Percentiles rank a stretch among this genome's conserved stretches.
Conservation (phyloP, 768 basidiomycete species). For the Lepiota brunneoincarnata region DNA sequence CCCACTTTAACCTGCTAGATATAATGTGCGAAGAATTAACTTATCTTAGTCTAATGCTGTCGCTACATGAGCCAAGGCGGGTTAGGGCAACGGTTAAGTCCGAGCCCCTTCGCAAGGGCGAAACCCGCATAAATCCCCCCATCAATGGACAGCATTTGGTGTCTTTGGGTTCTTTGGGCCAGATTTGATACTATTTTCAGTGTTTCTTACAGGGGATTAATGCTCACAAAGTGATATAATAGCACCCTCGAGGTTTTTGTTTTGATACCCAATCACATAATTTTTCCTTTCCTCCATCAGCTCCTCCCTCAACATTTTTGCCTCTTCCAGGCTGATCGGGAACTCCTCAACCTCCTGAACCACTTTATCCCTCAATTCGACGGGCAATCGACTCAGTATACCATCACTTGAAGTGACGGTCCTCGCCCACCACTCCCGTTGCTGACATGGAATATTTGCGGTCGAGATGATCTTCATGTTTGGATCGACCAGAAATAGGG, state of each 20-base stretch:
- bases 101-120: too few species aligned
- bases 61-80: too few species aligned
- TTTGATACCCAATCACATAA: conserved; percentile 6
- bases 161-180: too few species aligned
- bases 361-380: conserved; percentile 19
- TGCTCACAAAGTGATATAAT: conserved; percentile 4
- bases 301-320: conserved; percentile 21
- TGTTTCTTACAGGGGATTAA: not conserved
- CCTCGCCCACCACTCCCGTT: conserved; percentile 23
- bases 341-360: conserved; percentile 20
- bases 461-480: conserved; percentile 21
- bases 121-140: too few species aligned
- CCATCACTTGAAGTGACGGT: conserved; percentile 6
- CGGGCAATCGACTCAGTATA: conserved; percentile 17
- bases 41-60: too few species aligned
- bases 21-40: too few species aligned
- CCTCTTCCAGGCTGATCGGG: conserved; percentile 22
- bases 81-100: too few species aligned
- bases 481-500: conserved; percentile 35
- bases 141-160: too few species aligned
- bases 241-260: not conserved
- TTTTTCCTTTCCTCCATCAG: conserved; percentile 27
- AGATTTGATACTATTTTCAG: too few species aligned
- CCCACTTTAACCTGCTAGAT: too few species aligned
- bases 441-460: conserved; percentile 23